Evolutionary conservation across 176 grass and related monocot genomes (phyloP), one percentile per base, ranked within the genome.

Genomic region (Calamus simplicifolius): DNA sequence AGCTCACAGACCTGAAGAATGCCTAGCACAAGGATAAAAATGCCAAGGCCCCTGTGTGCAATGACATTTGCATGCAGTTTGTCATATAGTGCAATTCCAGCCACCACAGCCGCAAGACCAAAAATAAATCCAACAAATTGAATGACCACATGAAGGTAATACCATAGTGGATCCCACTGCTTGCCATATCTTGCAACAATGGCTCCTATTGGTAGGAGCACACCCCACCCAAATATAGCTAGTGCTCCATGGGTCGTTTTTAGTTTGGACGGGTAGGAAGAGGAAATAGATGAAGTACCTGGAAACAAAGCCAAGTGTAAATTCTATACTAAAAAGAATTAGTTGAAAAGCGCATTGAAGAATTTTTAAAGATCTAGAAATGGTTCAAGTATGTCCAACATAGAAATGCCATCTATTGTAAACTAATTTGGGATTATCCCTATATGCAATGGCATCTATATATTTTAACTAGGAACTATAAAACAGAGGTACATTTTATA

Each of bases 221-320:
- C 71, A 3, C 93, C 93, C 93, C 93, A 98, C 16, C 79, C 84
- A 79, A 98, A 71, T 54, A 98, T 2, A 48, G 74, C 28, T 13
- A 98, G 84, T 17, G 69, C 84, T 25, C 93, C 88, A 58, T 98
- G 93, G 52, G 93, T 77, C 79, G 73, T 85, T 57, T 98, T 98
- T 61, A 98, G 81, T 35, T 83, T 80, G 49, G 71, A 63, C 0
- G 81, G 66, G 63, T 73, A 55, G 4, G 51, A 91, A 18, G 80
- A 69, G 1, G 62, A 78, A 60, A 57, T 61, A 52, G 75, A 69
- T 56, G 58, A 62, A 57, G 27, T 63, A 75, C 72, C 87, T 79
- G 57, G 23, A 71, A 7, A 35, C 31, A 8, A 35, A 10, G 4
- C 8, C 31, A 10, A 35, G 6, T 35, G 31, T 35, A 8, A 35